phyloP scores from a whole-genome alignment of 1,139 yeast genomes.

The Yamadazyma kanchanaburiensis region DNA sequence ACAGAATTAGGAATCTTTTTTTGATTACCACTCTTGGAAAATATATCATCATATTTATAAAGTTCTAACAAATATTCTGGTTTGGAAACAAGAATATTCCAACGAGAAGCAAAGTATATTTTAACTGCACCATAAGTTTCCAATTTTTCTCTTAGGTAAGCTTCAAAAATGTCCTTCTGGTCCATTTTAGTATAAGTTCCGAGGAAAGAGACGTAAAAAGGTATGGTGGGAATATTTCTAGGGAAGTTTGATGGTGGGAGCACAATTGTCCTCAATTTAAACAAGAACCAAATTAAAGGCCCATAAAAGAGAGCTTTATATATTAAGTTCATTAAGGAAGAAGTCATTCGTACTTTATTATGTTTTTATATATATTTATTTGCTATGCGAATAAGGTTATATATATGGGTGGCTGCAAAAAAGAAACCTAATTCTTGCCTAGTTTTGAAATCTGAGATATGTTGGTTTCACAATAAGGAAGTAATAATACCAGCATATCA shows the following conservation, averaged over 20 bases:
- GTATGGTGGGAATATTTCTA: constrained; percentile 53
- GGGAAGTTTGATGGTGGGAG: constrained; percentile 34
- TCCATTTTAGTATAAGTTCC: constrained; percentile 45
- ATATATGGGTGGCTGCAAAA: too few relatives aligned
- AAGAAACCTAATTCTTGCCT: too few relatives aligned
- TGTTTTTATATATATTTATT: too few relatives aligned
- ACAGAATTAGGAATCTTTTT: constrained; percentile 57
- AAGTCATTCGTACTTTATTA: too few relatives aligned
- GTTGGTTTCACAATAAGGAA: too few relatives aligned
- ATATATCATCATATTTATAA: constrained; percentile 47
- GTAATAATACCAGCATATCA: too few relatives aligned
- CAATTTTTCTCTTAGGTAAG: constrained; percentile 35
- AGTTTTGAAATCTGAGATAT: too few relatives aligned
- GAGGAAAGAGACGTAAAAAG: constrained; percentile 56
- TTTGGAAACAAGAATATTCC: constrained; percentile 55
- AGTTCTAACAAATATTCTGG: constrained; percentile 48
- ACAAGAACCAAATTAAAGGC: too few relatives aligned
- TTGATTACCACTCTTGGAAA: constrained; percentile 61
- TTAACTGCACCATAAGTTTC: constrained; percentile 58
- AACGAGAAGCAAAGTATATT: constrained; percentile 58
- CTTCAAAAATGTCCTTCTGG: constrained; percentile 45
- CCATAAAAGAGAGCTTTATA: too few relatives aligned
- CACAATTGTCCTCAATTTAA: constrained; percentile 13
- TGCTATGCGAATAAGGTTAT: too few relatives aligned
- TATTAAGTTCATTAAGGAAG: too few relatives aligned